Percentiles rank a stretch among this genome's conserved stretches.
These are phyloP conservation scores for Coleophoma eucalyptorum DNA, from an alignment of 2,329 filamentous ascomycete species.

Conservation along the genomic window DNA sequence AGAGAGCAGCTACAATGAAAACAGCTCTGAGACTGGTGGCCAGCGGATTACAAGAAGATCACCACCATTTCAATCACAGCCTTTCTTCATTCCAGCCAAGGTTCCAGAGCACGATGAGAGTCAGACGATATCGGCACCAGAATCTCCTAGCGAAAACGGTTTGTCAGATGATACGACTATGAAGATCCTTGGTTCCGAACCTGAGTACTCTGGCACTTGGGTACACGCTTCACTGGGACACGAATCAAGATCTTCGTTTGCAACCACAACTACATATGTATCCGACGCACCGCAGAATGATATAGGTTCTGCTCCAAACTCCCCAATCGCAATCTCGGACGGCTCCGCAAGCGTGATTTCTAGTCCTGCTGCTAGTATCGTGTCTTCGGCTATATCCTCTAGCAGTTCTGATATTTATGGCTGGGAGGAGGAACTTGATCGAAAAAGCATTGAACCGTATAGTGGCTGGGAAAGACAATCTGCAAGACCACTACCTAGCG, in stretches of 20 bases:
- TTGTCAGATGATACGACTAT: conserved; percentile 17
- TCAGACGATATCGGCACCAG: conserved; percentile 5
- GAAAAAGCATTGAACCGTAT: conserved; percentile 20
- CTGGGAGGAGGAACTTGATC: conserved; percentile 48
- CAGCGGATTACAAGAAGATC: conserved; percentile 11
- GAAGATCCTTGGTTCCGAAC: conserved; percentile 22
- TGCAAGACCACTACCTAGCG: conserved; percentile 13
- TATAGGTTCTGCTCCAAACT: conserved; percentile 16
- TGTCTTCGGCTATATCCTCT: conserved; percentile 24
- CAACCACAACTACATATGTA: conserved; percentile 15
- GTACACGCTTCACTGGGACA: conserved; percentile 20
- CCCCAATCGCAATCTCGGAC: conserved; percentile 27
- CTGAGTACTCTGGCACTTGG: conserved; percentile 18
- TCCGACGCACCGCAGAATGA: conserved; percentile 4
- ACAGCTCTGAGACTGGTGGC: conserved; percentile 7
- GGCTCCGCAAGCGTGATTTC: conserved; percentile 24
- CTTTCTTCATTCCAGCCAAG: conserved; percentile 24
- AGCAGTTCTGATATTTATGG: conserved; percentile 43
- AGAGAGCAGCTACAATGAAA: conserved; percentile 7
- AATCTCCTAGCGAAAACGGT: conserved; percentile 5
- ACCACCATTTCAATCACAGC: conserved; percentile 14
- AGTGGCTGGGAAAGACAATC: conserved; percentile 15
- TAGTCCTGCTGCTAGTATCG: conserved; percentile 29
- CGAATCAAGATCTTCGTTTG: conserved; percentile 21
- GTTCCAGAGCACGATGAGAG: conserved; percentile 22